Evolutionary conservation across 441 rosid genomes (phyloP).

Genomic region (Erodium moschatum): DNA sequence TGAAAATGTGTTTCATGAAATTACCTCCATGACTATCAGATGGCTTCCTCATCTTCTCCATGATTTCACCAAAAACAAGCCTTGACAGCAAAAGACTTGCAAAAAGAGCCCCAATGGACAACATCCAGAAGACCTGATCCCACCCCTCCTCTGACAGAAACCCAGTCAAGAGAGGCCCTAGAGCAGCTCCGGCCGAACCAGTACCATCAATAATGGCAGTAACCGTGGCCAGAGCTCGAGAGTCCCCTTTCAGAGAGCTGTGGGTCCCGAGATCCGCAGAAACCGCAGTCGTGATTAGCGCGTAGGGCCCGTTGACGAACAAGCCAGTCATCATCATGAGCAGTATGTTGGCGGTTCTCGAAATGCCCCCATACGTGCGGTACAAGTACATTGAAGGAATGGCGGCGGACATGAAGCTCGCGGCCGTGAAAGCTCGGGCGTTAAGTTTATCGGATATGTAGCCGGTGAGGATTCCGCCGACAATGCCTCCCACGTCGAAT

Average conservation of each 20-base stretch:
- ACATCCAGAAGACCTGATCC: conserved; percentile 20
- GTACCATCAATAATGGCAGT: conserved; percentile 93
- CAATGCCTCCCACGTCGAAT: conserved; percentile 37
- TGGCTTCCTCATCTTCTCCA: conserved; percentile 11
- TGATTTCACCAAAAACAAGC: conserved; percentile 11
- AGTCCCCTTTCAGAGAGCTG: conserved; percentile 69
- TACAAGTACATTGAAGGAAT: conserved; percentile 43
- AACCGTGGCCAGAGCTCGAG: conserved; percentile 88
- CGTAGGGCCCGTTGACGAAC: conserved; percentile 59
- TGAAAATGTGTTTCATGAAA: not conserved
- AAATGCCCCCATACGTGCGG: conserved; percentile 51
- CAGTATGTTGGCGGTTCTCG: conserved; percentile 45
- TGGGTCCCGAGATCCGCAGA: conserved; percentile 55
- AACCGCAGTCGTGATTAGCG: not conserved
- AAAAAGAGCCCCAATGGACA: conserved; percentile 16
- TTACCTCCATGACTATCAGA: conserved; percentile 6
- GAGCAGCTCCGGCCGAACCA: conserved; percentile 85
- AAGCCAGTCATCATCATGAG: conserved; percentile 88
- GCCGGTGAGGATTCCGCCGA: conserved; percentile 79
- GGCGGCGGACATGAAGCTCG: conserved; percentile 33
- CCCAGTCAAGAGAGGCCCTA: conserved; percentile 39
- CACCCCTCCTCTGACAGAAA: not conserved
- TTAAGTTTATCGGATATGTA: conserved; percentile 73
- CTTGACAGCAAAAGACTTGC: conserved; percentile 22
- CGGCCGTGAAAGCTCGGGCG: conserved; percentile 71